These are phyloP conservation scores for Nakazawaea holstii DNA, from an alignment of 805 yeast genomes.

Conservation along the genomic window DNA sequence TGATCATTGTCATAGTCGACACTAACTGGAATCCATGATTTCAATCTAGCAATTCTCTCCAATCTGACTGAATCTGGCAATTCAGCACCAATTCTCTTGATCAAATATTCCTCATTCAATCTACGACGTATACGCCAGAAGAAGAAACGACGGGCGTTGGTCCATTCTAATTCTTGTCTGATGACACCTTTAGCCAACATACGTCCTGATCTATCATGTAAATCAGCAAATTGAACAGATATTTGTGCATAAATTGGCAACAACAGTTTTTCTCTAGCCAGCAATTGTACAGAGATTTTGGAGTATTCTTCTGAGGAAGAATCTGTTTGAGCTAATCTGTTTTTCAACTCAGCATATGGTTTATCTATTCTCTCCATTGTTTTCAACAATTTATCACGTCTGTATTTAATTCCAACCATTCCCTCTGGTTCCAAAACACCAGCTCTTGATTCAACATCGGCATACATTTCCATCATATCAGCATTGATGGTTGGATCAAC, in stretches of 20 bases:
- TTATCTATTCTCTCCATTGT: constrained; percentile 90
- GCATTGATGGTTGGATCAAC: constrained; percentile 97
- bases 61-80: constrained; percentile 53
- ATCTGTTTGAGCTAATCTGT: constrained; percentile 45
- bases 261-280: constrained; percentile 72
- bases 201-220: constrained; percentile 96
- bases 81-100: constrained; percentile 65
- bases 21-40: constrained; percentile 77
- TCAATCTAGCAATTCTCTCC: constrained; percentile 81
- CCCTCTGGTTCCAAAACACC: constrained; percentile 99
- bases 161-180: constrained; percentile 81
- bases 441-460: constrained; percentile 91
- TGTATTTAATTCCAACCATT: constrained; percentile 97
- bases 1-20: constrained; percentile 68
- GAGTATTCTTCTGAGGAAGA: constrained; percentile 63
- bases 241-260: constrained; percentile 89
- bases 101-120: constrained; percentile 83
- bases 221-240: constrained; percentile 93
- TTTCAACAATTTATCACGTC: constrained; percentile 85
- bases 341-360: constrained; percentile 63
- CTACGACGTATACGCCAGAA: constrained; percentile 99
- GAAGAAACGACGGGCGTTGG: constrained; percentile 87
- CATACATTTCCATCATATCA: constrained; percentile 99
- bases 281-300: constrained; percentile 56
- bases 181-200: constrained; percentile 94